Evolutionary conservation across 1,284 basidiomycete genomes (phyloP), one percentile per base, ranked within the genome.

Genomic region (Leccinum subrobustum): DNA sequence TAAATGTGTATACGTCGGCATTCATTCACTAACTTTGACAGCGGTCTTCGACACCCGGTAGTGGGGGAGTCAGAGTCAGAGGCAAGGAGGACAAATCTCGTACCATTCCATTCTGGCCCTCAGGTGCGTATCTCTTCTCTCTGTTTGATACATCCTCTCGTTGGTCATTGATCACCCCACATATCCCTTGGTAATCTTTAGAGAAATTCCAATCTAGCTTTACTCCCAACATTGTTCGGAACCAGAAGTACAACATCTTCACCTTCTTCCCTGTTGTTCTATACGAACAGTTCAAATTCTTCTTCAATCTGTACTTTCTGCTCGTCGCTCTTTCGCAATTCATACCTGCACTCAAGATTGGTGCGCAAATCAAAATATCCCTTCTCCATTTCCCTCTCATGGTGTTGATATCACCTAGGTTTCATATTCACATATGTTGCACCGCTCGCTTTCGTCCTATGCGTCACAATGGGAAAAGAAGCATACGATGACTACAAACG

Each of bases 231-330:
- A 88, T 92, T 35, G 92, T 98, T 48, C 89, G 93, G 67, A 99
- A 99, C 71, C 96, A 98, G 75, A 99, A 99, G 78, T 99, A 99
- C 83, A 97, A 95, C 72, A 78, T 93, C 56, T 83, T 95, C 76
- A 94, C 93, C 8, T 99, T 99, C 79, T 82, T 99, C 4, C 96
- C 96, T 0, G 84, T 98, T 63, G 96, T 99, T 50, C 88, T 99
- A 73, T 99, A 98, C 76, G 96, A 98, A 75, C 97, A 99, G 76
- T 99, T 99, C 90, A 99, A 98, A 77, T 98, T 97, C 82, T 99
- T 99, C 82, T 99, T 98, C 88, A 99, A 99, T 75, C 84, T 99
- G 12, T 99, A 99, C 77, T 99, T 99, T 73, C 85, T 99, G 4
- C 87, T 98, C 12, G 97, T 99, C 14, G 96, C 97, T 0, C 80